These are phyloP conservation scores for Flaveria sonorensis DNA, from an alignment of 129 eudicot species.

Conservation along the genomic window DNA sequence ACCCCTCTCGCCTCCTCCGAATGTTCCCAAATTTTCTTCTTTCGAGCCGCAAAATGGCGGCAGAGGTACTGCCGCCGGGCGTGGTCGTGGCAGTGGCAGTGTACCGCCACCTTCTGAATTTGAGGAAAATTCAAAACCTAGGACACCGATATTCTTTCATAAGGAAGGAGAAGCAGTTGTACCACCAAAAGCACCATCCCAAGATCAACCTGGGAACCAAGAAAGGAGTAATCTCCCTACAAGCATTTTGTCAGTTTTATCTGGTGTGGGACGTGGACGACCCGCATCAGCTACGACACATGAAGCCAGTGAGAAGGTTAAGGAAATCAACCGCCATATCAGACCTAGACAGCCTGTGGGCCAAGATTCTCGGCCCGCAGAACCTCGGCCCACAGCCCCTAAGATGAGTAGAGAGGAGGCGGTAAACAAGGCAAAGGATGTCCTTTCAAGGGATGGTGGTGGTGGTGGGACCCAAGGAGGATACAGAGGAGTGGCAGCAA, in stretches of 20 bases:
- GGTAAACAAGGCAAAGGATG: slow-evolving; percentile 43
- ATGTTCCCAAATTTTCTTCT: slow-evolving; percentile 34
- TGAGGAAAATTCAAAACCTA: slow-evolving; percentile 28
- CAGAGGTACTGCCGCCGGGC: slow-evolving; percentile 33
- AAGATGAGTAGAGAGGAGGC: slow-evolving; percentile 64
- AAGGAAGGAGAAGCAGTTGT: slow-evolving; percentile 34
- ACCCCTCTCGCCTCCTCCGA: slow-evolving; percentile 38
- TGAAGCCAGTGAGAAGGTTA: slow-evolving; percentile 31
- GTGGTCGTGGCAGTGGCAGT: slow-evolving; percentile 50
- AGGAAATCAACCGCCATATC: slow-evolving; percentile 65
- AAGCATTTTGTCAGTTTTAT: slow-evolving; percentile 26
- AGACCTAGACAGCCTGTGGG: slow-evolving; percentile 27
- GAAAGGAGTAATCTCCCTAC: slow-evolving; percentile 28
- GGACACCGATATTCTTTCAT: slow-evolving; percentile 32
- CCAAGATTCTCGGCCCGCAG: slow-evolving; percentile 18
- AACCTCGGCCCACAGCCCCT: slow-evolving; percentile 31
- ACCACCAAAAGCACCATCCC: slow-evolving; percentile 12
- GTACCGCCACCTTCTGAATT: slow-evolving; percentile 18
- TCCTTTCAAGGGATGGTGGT: slow-evolving; percentile 45
- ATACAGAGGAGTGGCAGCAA: slow-evolving; percentile 5
- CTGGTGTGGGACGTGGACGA: slow-evolving; percentile 64
- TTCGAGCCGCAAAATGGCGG: background rate
- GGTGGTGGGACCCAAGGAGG: slow-evolving; percentile 29
- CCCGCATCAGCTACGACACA: slow-evolving; percentile 18
- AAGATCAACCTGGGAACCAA: slow-evolving; percentile 9